Evolutionary conservation across 495 filamentous ascomycete genomes (phyloP).

Genomic region (Neurospora sp.): DNA sequence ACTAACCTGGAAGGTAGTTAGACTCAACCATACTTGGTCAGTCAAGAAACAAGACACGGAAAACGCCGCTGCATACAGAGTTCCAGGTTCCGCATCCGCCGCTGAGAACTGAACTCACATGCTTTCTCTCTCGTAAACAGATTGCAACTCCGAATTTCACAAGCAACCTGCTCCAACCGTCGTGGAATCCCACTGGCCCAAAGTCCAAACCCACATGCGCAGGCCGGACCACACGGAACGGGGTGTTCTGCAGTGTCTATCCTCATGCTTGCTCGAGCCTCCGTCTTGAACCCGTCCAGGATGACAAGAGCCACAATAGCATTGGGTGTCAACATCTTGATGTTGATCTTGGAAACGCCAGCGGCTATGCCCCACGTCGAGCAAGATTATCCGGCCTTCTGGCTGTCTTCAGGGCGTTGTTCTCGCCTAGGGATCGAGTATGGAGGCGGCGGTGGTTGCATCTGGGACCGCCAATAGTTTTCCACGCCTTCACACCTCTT

Average conservation of each 20-base stretch:
- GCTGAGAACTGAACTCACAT: neutral
- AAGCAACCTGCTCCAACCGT: neutral
- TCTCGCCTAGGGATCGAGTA: neutral
- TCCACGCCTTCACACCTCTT: neutral
- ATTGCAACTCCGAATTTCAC: neutral
- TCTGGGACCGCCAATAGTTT: neutral
- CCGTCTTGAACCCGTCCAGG: neutral
- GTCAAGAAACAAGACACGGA: neutral
- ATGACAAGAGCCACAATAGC: neutral
- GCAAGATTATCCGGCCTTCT: neutral
- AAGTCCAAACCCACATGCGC: neutral
- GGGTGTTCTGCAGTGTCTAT: neutral
- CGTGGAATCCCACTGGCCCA: neutral
- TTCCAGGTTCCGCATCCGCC: neutral
- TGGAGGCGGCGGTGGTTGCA: neutral
- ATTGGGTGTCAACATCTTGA: neutral
- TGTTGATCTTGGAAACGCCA: neutral
- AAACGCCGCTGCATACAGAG: neutral
- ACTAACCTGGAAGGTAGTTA: neutral
- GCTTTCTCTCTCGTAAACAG: neutral
- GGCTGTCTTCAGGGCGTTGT: neutral
- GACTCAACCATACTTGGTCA: neutral
- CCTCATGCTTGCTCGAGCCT: neutral
- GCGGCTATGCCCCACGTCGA: neutral
- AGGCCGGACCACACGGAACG: neutral